Conservation (phyloP, 164 flowering plant species). For the Sextonia rubra region DNA sequence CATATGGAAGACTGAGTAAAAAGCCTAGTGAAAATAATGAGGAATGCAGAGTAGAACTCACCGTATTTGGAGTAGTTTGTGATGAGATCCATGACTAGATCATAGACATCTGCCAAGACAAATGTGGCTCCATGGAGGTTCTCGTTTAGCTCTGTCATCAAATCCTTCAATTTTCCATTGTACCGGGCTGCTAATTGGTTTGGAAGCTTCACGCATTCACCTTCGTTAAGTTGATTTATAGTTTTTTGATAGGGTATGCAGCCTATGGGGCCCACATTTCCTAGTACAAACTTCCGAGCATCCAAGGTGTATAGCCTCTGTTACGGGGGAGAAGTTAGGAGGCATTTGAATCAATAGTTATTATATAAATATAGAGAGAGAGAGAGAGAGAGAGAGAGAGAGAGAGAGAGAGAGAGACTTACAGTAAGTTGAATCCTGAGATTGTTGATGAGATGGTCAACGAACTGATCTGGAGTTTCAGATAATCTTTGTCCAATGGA, state of each 20-base stretch:
- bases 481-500: slow-evolving; percentile 69
- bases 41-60: slow-evolving; percentile 15
- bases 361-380: not conserved
- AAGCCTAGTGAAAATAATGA: not conserved
- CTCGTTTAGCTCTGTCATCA: slow-evolving; percentile 53
- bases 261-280: slow-evolving; percentile 86
- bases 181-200: slow-evolving; percentile 71
- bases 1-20: not conserved
- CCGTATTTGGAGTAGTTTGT: slow-evolving; percentile 69
- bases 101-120: slow-evolving; percentile 77
- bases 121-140: slow-evolving; percentile 73
- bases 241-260: slow-evolving; percentile 95
- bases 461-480: slow-evolving; percentile 57
- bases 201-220: slow-evolving; percentile 72
- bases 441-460: slow-evolving; percentile 56
- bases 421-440: slow-evolving; percentile 71
- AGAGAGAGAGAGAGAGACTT: slow-evolving; percentile 12
- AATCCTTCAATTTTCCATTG: slow-evolving; percentile 58
- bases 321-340: not conserved
- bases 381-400: slow-evolving; percentile 4
- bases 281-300: slow-evolving; percentile 80
- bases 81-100: slow-evolving; percentile 72
- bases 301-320: slow-evolving; percentile 85
- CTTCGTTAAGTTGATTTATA: slow-evolving; percentile 48
- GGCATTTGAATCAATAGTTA: not conserved